Conservation (phyloP, 2,329 filamentous ascomycete species). For the Botrytis cinerea region DNA sequence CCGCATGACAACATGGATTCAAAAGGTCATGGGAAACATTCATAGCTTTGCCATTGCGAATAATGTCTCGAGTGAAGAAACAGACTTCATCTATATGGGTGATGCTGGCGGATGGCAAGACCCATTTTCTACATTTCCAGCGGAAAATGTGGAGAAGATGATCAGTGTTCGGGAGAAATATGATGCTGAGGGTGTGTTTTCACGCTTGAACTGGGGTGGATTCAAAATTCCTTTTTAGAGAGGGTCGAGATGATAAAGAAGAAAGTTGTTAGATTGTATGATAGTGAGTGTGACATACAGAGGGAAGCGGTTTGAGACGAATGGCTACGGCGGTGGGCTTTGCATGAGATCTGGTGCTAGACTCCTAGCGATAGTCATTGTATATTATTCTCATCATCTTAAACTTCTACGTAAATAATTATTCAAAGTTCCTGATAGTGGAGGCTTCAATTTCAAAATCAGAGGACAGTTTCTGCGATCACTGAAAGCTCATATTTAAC, state of each 20-base stretch:
- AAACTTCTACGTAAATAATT: too few relatives aligned
- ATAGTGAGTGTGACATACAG: background rate
- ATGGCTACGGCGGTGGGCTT: background rate
- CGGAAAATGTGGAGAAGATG: constrained; percentile 40
- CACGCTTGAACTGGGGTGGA: constrained; percentile 35
- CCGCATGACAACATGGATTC: constrained; percentile 43
- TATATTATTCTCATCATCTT: background rate
- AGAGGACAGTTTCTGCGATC: too few relatives aligned
- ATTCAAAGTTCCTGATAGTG: background rate
- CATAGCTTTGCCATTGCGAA: constrained; percentile 40
- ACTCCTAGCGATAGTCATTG: background rate
- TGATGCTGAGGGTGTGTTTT: constrained; percentile 37
- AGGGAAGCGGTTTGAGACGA: background rate
- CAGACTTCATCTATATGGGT: constrained; percentile 31
- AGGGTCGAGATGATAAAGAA: background rate
- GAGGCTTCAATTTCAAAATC: background rate
- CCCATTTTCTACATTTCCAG: constrained; percentile 42
- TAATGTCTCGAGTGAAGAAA: constrained; percentile 10
- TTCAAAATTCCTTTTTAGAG: constrained; percentile 34
- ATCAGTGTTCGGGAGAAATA: constrained; percentile 34
- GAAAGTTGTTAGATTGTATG: background rate
- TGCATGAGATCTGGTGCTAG: background rate
- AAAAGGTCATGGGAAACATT: constrained; percentile 37
- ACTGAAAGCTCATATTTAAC: too few relatives aligned
- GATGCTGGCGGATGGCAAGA: constrained; percentile 31